These are phyloP conservation scores for Dioscorea dumetorum DNA, from an alignment of 106 monocot genomes.

Conservation along the genomic window DNA sequence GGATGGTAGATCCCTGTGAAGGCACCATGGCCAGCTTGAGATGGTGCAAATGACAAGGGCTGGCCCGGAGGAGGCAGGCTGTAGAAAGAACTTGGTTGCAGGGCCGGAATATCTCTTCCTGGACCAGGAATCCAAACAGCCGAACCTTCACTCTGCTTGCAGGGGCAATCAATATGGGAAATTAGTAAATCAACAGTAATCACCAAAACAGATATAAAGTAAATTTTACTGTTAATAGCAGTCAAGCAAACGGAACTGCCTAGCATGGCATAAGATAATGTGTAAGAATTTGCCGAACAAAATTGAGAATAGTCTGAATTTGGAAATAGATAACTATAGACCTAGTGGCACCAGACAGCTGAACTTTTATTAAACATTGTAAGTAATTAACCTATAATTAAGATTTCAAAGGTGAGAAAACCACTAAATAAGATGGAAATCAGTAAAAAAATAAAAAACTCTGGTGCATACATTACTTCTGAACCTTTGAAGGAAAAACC, in stretches of 20 bases:
- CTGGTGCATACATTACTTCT: too few species aligned
- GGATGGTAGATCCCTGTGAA: constrained; percentile 55
- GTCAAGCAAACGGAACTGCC: not conserved
- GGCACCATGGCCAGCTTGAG: constrained; percentile 43
- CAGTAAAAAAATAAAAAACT: too few species aligned
- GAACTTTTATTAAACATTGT: too few species aligned
- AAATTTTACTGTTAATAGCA: not conserved
- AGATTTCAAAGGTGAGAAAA: too few species aligned
- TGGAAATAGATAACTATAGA: not conserved
- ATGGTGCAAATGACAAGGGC: constrained; percentile 52
- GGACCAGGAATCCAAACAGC: constrained; percentile 73
- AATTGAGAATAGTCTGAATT: not conserved
- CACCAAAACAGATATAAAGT: not conserved
- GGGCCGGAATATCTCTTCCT: constrained; percentile 43
- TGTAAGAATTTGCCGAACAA: not conserved
- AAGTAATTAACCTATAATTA: too few species aligned
- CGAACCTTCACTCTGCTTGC: constrained; percentile 61
- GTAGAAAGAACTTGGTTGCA: constrained; percentile 67
- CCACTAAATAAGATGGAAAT: too few species aligned
- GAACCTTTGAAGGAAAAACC: too few species aligned
- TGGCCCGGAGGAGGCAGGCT: constrained; percentile 66
- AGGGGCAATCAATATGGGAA: too few species aligned
- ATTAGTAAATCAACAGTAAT: not conserved
- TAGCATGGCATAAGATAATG: not conserved
- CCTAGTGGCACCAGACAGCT: too few species aligned